Evolutionary conservation across 1,139 yeast genomes (phyloP).

Genomic region (Pichia sp.): DNA sequence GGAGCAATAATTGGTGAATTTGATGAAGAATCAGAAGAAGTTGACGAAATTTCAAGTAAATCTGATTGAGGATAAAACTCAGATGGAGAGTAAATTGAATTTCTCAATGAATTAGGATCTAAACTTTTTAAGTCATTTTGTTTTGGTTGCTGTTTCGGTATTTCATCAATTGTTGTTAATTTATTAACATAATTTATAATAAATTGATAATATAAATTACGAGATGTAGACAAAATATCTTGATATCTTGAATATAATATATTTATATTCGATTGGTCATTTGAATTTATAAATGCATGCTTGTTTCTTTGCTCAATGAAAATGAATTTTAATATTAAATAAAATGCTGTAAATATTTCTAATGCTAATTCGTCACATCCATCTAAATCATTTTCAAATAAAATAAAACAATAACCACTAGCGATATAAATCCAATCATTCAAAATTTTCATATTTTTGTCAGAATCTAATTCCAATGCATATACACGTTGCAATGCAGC

Average conservation of each 20-base stretch:
- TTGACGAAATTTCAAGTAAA: background rate
- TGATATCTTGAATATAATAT: conserved; percentile 5
- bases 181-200: background rate
- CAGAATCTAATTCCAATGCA: background rate
- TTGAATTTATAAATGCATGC: background rate
- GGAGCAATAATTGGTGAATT: background rate
- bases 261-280: conserved; percentile 6
- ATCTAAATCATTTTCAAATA: conserved; percentile 9
- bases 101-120: conserved; percentile 5
- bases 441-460: conserved; percentile 2
- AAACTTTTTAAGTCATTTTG: conserved; percentile 1
- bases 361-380: conserved; percentile 11
- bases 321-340: conserved; percentile 7
- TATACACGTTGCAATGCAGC: conserved; percentile 2
- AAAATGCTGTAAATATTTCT: conserved; percentile 11
- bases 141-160: background rate
- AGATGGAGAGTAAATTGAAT: conserved; percentile 4
- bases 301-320: conserved; percentile 2
- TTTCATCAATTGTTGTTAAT: background rate
- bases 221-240: conserved; percentile 3
- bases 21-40: background rate
- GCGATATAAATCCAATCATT: conserved; percentile 15
- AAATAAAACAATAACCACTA: conserved; percentile 10
- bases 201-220: background rate
- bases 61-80: conserved; percentile 12